Evolutionary conservation across 1,284 basidiomycete species (phyloP).

Genomic region (Ceratobasidium sp.): DNA sequence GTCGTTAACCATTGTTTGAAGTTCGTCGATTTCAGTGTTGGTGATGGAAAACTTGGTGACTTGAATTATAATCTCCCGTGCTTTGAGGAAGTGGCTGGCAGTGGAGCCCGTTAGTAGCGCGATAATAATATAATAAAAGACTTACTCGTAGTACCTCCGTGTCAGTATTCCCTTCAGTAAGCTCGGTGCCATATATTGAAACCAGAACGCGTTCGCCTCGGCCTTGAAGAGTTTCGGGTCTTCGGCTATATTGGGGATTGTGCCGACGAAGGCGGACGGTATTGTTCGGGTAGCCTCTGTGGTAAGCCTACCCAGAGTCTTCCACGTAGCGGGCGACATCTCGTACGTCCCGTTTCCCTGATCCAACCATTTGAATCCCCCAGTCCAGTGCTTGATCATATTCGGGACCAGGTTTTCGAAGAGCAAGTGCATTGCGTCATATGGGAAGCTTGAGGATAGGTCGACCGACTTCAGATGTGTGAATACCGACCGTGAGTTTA

Average conservation of each 20-base stretch:
- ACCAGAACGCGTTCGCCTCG: conserved; percentile 58
- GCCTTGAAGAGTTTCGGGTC: conserved; percentile 53
- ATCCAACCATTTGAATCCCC: conserved; percentile 44
- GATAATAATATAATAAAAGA: conserved; percentile 47
- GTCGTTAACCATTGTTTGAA: conserved; percentile 55
- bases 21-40: conserved; percentile 52
- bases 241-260: conserved; percentile 56
- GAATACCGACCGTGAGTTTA: conserved; percentile 44
- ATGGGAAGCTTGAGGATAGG: conserved; percentile 24
- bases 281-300: conserved; percentile 54
- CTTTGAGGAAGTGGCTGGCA: conserved; percentile 57
- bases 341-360: conserved; percentile 43
- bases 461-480: too few relatives aligned
- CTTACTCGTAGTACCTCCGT: conserved; percentile 59
- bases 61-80: conserved; percentile 56
- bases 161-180: conserved; percentile 55
- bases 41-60: conserved; percentile 60
- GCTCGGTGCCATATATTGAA: conserved; percentile 57
- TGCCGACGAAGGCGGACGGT: conserved; percentile 58
- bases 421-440: conserved; percentile 48
- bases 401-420: conserved; percentile 46
- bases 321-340: conserved; percentile 54
- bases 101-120: too few relatives aligned
- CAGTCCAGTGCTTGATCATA: conserved; percentile 44
- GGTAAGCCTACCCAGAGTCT: conserved; percentile 57